phyloP scores from a whole-genome alignment of 1,284 basidiomycete species.

The Grifola frondosa region DNA sequence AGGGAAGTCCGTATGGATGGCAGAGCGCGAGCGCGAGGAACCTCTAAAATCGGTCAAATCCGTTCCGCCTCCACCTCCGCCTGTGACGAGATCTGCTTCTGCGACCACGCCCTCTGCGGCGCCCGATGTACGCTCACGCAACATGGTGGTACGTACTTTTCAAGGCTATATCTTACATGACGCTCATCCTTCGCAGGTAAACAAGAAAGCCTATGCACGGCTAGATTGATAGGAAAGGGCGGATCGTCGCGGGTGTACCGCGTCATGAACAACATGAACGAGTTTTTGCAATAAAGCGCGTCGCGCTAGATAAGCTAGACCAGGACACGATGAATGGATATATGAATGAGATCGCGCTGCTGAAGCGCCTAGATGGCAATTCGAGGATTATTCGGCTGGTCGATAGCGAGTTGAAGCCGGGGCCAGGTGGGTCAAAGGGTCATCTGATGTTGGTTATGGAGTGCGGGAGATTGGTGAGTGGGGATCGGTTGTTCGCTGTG shows the following conservation, averaged over 20 bases:
- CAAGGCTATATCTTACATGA: neutral
- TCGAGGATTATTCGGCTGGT: constrained; percentile 85
- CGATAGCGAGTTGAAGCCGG: constrained; percentile 77
- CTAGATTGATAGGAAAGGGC: constrained; percentile 88
- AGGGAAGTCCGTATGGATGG: constrained; percentile 15
- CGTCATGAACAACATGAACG: constrained; percentile 74
- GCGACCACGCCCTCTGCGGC: neutral
- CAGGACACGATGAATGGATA: constrained; percentile 87
- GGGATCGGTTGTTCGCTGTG: neutral
- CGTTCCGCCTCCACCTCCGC: constrained; percentile 5
- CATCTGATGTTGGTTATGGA: constrained; percentile 88
- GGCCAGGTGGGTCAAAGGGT: constrained; percentile 64
- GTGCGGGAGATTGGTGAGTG: constrained; percentile 77
- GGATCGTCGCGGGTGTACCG: constrained; percentile 94
- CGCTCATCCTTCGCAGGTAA: constrained; percentile 52
- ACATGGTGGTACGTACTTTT: constrained; percentile 31
- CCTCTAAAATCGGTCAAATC: constrained; percentile 7
- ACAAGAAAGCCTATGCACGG: constrained; percentile 79
- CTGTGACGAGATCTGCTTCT: constrained; percentile 6
- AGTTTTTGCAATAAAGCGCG: constrained; percentile 88
- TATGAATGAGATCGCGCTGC: constrained; percentile 88
- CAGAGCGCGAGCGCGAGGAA: constrained; percentile 10
- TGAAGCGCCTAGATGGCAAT: constrained; percentile 86
- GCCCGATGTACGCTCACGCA: constrained; percentile 13
- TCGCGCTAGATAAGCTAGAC: constrained; percentile 83